A percentile compares a stretch with the other conserved stretches of the same genome.
phyloP scores from a whole-genome alignment of 371 early-diverging fungal genomes.

The Apophysomyces variabilis region DNA sequence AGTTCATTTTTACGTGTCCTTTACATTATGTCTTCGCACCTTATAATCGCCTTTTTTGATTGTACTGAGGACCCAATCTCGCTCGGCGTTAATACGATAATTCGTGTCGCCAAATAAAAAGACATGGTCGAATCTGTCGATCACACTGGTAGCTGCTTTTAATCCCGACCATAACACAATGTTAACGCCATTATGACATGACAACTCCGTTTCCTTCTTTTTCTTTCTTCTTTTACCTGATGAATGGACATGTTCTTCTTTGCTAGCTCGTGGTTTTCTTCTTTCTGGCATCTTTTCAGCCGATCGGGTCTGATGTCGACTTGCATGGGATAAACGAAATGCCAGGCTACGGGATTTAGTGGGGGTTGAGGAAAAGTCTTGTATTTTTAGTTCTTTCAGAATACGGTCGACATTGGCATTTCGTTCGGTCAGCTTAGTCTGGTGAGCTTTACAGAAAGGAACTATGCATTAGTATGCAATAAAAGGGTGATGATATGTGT shows the following conservation, averaged over 20 bases:
- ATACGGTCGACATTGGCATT: conserved; percentile 48
- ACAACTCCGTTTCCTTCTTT: conserved; percentile 5
- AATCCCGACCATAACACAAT: background rate
- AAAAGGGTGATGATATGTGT: conserved; percentile 1
- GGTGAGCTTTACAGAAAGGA: conserved; percentile 29
- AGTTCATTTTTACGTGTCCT: background rate
- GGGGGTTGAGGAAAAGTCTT: conserved; percentile 19
- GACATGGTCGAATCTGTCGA: conserved; percentile 66
- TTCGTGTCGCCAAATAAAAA: conserved; percentile 86
- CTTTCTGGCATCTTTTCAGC: background rate
- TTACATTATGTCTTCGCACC: conserved; percentile 26
- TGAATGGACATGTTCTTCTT: conserved; percentile 10
- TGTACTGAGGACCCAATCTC: conserved; percentile 58
- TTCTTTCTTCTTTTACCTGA: conserved; percentile 10
- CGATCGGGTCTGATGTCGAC: background rate
- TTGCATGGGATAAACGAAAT: background rate
- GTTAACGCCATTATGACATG: conserved; percentile 5
- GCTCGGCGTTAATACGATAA: conserved; percentile 70
- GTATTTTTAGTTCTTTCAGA: conserved; percentile 38
- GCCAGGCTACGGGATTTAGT: background rate
- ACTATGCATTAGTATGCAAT: conserved; percentile 7
- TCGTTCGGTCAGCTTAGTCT: conserved; percentile 37
- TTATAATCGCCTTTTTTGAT: conserved; percentile 50
- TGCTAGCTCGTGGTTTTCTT: background rate
- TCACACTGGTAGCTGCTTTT: conserved; percentile 12